Base-by-base conservation (phyloP, 768 basidiomycete genomes). In the Pulveroboletus sp. region DNA sequence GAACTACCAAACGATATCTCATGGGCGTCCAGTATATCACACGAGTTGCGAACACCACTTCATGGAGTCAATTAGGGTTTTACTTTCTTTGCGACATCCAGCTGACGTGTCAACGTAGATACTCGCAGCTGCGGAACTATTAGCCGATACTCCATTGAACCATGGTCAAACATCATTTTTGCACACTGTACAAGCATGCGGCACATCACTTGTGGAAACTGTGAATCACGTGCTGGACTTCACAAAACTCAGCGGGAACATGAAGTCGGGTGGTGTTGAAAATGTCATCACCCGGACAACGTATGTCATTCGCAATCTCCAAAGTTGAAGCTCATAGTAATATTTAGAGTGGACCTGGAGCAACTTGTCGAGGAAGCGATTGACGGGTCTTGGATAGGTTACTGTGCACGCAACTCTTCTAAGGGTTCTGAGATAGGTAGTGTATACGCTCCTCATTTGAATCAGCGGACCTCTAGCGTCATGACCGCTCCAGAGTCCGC, bases 201-300 rank as follows among this genome's bases (percentile, higher is more conserved):
- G 93, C 12, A 94, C 87, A n/a, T 92, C 91, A 1, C 77, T 97
- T 1, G 90, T 94, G 37, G 94, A 97, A 72, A 95, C 93, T 0
- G 93, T 97, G 43, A 96, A 96, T 62, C 94, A 97, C 58, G 94
- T 97, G 6, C 73, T 97, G 26, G 94, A 97, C 65, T 97, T 94
- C 62, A 95, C 93, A 28, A 97, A 97, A 63, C 76, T 95, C 21
- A 93, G 89, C 53, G 93, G 92, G 18, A 89, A 86, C 59, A 76
- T 82, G 40, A 89, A 89, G 63, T 76, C 82, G 3, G 89, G 86
- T 26, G 85, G 86, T 36, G 80, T 85, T 8, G 83, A 89, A 63
- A 87, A 86, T 55, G 80, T 83, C 38, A 89, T 92, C 53, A 73
- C 78, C 17, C 78, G 80, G 8, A 78, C 79, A 51, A 78, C 74